Evolutionary conservation across 139 green algal genomes (phyloP).

Genomic region (Coelastrella sp.): DNA sequence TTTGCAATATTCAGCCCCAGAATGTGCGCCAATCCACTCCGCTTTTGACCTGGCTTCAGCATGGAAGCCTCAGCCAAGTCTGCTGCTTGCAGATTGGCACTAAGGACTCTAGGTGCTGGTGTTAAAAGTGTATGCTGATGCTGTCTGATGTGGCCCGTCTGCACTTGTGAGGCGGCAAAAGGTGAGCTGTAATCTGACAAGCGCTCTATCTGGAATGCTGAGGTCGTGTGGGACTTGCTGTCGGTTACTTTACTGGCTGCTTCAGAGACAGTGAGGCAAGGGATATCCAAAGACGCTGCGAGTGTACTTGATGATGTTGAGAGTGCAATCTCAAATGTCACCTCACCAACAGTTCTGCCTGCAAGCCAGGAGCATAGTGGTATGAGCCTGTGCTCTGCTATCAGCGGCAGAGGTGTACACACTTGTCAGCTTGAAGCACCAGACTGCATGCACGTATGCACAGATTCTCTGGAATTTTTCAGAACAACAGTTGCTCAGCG

Average conservation of each 20-base stretch:
- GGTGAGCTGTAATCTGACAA: not conserved
- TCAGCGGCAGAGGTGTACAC: too few relatives aligned
- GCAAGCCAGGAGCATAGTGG: too few relatives aligned
- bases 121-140: not conserved
- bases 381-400: too few relatives aligned
- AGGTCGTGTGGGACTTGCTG: not conserved
- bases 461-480: too few relatives aligned
- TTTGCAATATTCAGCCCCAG: slow-evolving; percentile 1
- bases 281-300: slow-evolving; percentile 13
- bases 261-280: not conserved
- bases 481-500: too few relatives aligned
- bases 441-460: too few relatives aligned
- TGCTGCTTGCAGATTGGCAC: not conserved
- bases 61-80: not conserved
- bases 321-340: slow-evolving; percentile 18
- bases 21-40: not conserved
- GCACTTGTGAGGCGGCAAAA: not conserved
- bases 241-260: not conserved
- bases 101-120: not conserved
- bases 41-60: not conserved
- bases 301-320: not conserved
- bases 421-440: too few relatives aligned
- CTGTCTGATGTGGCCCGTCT: not conserved
- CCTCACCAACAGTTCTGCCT: not conserved
- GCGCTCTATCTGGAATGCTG: not conserved